Conservation (phyloP, 2,329 filamentous ascomycete genomes). For the Paecilomyces dactylethromorphus region DNA sequence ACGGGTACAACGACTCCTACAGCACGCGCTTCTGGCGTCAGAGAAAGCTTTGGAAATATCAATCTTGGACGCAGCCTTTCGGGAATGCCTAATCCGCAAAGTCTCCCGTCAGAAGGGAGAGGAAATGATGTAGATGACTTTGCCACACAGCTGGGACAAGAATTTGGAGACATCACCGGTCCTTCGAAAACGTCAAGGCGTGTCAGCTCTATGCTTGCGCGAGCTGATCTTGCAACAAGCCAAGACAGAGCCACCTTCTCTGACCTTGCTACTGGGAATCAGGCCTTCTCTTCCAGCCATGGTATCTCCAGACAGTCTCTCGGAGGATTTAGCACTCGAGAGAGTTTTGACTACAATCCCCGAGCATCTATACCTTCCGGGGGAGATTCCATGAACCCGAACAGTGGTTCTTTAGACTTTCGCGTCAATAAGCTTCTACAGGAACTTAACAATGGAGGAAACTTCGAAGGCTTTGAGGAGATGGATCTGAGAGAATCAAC, state of each 20-base stretch:
- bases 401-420: slow-evolving; percentile 60
- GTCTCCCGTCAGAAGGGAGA: slow-evolving; percentile 44
- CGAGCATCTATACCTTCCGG: slow-evolving; percentile 52
- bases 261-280: slow-evolving; percentile 54
- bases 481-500: slow-evolving; percentile 69
- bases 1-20: slow-evolving; percentile 74
- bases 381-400: slow-evolving; percentile 39
- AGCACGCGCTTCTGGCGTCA: slow-evolving; percentile 55
- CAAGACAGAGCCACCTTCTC: slow-evolving; percentile 76
- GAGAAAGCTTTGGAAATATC: slow-evolving; percentile 67
- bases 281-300: slow-evolving; percentile 27
- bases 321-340: slow-evolving; percentile 58
- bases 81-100: slow-evolving; percentile 31
- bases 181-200: slow-evolving; percentile 62
- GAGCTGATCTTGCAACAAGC: slow-evolving; percentile 78
- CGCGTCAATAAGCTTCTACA: slow-evolving; percentile 66
- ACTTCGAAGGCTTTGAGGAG: slow-evolving; percentile 63
- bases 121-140: slow-evolving; percentile 52
- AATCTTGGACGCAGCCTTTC: slow-evolving; percentile 38
- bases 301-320: slow-evolving; percentile 63
- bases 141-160: slow-evolving; percentile 65
- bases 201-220: slow-evolving; percentile 83
- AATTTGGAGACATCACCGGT: slow-evolving; percentile 50
- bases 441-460: slow-evolving; percentile 55
- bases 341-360: slow-evolving; percentile 51